Evolutionary conservation across 2,329 filamentous ascomycete species (phyloP).

Genomic region (Xylariales sp.): DNA sequence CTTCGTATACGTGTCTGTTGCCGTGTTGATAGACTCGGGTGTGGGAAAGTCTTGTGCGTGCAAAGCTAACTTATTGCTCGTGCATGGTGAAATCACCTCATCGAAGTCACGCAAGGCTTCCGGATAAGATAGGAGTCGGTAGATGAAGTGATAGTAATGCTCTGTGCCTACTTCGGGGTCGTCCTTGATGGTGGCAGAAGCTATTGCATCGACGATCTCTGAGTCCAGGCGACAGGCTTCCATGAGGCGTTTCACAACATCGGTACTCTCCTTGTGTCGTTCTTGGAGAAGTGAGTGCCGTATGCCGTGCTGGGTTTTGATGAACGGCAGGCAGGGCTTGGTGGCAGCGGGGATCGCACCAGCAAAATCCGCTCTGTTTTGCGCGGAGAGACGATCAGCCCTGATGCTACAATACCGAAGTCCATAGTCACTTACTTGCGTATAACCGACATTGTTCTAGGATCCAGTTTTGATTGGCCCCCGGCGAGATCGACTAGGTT

Average conservation of each 20-base stretch:
- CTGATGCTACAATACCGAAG: background rate
- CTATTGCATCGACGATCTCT: slow-evolving; percentile 19
- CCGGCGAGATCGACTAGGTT: slow-evolving; percentile 27
- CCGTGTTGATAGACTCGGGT: background rate
- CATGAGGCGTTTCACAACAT: slow-evolving; percentile 18
- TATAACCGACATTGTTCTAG: slow-evolving; percentile 19
- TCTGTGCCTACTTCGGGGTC: slow-evolving; percentile 9
- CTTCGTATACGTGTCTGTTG: slow-evolving; percentile 2
- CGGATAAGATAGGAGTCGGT: slow-evolving; percentile 9
- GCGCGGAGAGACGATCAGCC: background rate
- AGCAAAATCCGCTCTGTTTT: slow-evolving; percentile 29
- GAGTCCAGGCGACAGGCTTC: slow-evolving; percentile 17
- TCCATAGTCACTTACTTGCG: slow-evolving; percentile 22
- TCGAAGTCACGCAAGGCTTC: slow-evolving; percentile 6
- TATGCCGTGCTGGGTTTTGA: slow-evolving; percentile 19
- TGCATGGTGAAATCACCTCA: slow-evolving; percentile 1
- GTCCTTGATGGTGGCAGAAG: slow-evolving; percentile 9
- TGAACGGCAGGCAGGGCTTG: slow-evolving; percentile 27
- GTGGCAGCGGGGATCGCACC: slow-evolving; percentile 28
- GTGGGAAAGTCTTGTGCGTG: background rate
- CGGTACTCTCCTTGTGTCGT: slow-evolving; percentile 9
- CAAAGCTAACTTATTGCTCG: background rate
- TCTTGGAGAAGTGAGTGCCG: slow-evolving; percentile 11
- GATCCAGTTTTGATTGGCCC: slow-evolving; percentile 16
- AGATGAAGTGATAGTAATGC: slow-evolving; percentile 10